phyloP scores from a whole-genome alignment of 2,329 filamentous ascomycete genomes.

The Mycosphaerelloides madeirae region DNA sequence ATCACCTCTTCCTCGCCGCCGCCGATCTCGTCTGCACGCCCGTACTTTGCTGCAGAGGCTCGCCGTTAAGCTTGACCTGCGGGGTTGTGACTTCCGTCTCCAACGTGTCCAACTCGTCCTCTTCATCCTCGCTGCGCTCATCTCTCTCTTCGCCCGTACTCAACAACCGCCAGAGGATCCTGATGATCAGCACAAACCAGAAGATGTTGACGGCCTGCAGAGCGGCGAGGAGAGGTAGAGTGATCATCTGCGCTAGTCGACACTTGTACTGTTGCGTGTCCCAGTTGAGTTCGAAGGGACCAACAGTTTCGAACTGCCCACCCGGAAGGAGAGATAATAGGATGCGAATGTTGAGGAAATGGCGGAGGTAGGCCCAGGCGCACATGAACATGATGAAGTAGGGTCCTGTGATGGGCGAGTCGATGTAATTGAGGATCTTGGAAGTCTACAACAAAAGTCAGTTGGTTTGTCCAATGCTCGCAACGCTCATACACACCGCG shows the following conservation, averaged over 20 bases:
- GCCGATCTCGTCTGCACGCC: neutral
- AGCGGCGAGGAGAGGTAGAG: conserved; percentile 57
- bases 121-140: conserved; percentile 68
- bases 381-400: conserved; percentile 80
- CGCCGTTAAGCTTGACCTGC: conserved; percentile 6
- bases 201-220: conserved; percentile 75
- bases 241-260: conserved; percentile 63
- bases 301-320: conserved; percentile 64
- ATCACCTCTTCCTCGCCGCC: neutral
- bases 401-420: conserved; percentile 69
- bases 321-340: conserved; percentile 66
- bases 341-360: conserved; percentile 76
- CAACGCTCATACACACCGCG: conserved; percentile 57
- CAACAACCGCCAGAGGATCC: conserved; percentile 68
- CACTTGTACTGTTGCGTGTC: conserved; percentile 73
- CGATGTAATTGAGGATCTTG: conserved; percentile 87
- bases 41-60: neutral
- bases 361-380: conserved; percentile 84
- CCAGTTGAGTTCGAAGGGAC: conserved; percentile 73
- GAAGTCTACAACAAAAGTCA: conserved; percentile 58
- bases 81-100: conserved; percentile 12
- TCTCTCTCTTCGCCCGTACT: conserved; percentile 59
- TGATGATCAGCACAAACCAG: conserved; percentile 73
- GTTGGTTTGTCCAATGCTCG: neutral
- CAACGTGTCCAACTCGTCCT: conserved; percentile 38